These are phyloP conservation scores for Candida coleopterorum DNA, from an alignment of 805 yeast species.

Conservation along the genomic window DNA sequence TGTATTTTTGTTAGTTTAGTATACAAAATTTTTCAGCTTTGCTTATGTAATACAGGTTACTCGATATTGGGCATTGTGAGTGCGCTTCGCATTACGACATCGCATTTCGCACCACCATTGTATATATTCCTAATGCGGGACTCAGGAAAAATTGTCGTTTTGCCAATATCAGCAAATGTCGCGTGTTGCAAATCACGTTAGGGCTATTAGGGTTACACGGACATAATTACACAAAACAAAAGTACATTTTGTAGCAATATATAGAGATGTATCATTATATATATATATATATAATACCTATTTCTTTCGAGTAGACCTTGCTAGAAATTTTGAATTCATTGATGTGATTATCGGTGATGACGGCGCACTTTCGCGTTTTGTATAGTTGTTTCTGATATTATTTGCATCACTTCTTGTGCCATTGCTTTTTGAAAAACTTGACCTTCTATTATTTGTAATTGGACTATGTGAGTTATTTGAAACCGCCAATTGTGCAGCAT, in stretches of 20 bases:
- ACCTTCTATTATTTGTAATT: conserved; percentile 22
- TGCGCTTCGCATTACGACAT: no score
- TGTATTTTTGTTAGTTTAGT: not conserved
- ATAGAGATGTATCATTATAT: no score
- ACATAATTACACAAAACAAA: no score
- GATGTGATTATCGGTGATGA: conserved; percentile 36
- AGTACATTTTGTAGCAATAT: no score
- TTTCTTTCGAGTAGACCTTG: conserved; percentile 49
- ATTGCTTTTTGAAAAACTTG: conserved; percentile 34
- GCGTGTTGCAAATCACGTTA: not conserved
- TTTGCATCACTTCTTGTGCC: conserved; percentile 4
- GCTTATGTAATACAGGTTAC: not conserved
- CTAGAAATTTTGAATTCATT: conserved; percentile 57
- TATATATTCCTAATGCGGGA: no score
- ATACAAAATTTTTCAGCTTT: not conserved
- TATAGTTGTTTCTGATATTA: not conserved
- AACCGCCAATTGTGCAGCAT: conserved; percentile 43
- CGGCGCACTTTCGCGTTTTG: not conserved
- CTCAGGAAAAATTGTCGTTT: no score
- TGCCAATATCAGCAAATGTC: no score
- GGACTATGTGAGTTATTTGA: conserved; percentile 23
- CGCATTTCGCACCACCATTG: no score
- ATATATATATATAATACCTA: conserved; percentile 7
- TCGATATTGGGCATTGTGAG: no score
- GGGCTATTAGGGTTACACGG: conserved; percentile 6